phyloP scores from a whole-genome alignment of 805 yeast genomes.

The Wilhelminamyces savonicus region DNA sequence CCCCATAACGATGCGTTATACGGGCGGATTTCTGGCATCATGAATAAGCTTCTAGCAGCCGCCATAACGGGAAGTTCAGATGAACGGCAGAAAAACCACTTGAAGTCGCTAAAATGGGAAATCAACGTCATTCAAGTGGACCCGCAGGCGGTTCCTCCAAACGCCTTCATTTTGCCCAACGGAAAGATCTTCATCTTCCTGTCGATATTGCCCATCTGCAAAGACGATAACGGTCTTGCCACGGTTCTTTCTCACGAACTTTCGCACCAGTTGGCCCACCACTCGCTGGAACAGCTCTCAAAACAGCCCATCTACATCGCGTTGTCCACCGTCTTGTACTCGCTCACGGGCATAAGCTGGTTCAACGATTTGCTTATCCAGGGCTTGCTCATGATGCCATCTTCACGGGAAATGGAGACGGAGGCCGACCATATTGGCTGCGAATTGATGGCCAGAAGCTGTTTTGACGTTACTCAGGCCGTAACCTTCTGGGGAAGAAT shows the following conservation, averaged over 20 bases:
- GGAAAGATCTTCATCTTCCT: constrained; percentile 91
- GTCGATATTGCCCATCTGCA: constrained; percentile 70
- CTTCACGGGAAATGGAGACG: constrained; percentile 88
- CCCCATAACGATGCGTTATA: constrained; percentile 62
- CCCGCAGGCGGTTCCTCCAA: constrained; percentile 72
- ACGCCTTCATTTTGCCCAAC: constrained; percentile 93
- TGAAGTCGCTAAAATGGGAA: constrained; percentile 56
- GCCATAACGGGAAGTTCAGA: constrained; percentile 37
- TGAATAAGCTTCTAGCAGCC: constrained; percentile 57
- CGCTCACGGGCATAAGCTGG: constrained; percentile 45
- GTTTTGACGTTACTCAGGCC: constrained; percentile 75
- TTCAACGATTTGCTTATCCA: constrained; percentile 48
- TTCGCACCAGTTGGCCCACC: constrained; percentile 92
- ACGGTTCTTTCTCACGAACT: constrained; percentile 91
- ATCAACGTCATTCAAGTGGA: constrained; percentile 64
- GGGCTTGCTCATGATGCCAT: constrained; percentile 67
- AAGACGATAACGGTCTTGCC: constrained; percentile 87
- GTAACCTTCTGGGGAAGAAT: constrained; percentile 78
- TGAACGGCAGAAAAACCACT: constrained; percentile 28
- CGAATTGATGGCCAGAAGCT: constrained; percentile 85
- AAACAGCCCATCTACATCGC: constrained; percentile 64
- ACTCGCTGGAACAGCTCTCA: constrained; percentile 77
- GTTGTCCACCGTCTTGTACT: constrained; percentile 46
- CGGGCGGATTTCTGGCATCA: constrained; percentile 49
- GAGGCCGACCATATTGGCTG: constrained; percentile 96